These are phyloP conservation scores for Pisolithus microcarpus DNA, from an alignment of 768 basidiomycete species.

Conservation along the genomic window DNA sequence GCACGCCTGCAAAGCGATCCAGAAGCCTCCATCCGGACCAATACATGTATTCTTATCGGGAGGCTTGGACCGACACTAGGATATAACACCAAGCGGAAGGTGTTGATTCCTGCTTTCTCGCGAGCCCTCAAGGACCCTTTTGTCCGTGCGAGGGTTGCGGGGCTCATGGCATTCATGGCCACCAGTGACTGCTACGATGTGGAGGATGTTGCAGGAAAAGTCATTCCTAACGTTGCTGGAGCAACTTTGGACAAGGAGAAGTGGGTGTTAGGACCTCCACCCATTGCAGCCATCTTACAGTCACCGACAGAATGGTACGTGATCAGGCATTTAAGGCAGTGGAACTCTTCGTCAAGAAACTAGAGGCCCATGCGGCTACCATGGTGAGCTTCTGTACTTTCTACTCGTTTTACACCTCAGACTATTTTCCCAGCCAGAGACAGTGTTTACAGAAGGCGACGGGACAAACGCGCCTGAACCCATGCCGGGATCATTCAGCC, in stretches of 20 bases:
- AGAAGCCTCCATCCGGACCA: slow-evolving; percentile 93
- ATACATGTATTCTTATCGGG: slow-evolving; percentile 94
- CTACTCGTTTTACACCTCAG: slow-evolving; percentile 1
- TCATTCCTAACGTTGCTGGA: slow-evolving; percentile 78
- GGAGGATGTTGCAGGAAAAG: slow-evolving; percentile 84
- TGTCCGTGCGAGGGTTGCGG: slow-evolving; percentile 89
- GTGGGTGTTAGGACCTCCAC: slow-evolving; percentile 35
- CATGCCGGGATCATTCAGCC: slow-evolving; percentile 24
- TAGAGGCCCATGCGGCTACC: slow-evolving; percentile 69
- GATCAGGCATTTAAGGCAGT: slow-evolving; percentile 96
- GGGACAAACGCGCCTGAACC: slow-evolving; percentile 20
- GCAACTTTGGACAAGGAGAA: slow-evolving; percentile 89
- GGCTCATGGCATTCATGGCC: slow-evolving; percentile 93
- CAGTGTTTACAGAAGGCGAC: slow-evolving; percentile 36
- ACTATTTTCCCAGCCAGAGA: slow-evolving; percentile 44
- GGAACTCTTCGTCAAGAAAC: slow-evolving; percentile 75
- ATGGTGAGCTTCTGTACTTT: slow-evolving; percentile 53
- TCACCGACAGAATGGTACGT: slow-evolving; percentile 62
- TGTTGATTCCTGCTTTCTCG: slow-evolving; percentile 93
- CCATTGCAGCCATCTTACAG: not conserved
- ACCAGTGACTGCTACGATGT: slow-evolving; percentile 83
- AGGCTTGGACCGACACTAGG: slow-evolving; percentile 81
- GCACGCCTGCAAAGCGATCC: slow-evolving; percentile 90
- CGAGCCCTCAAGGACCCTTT: slow-evolving; percentile 86
- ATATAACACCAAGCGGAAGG: slow-evolving; percentile 87